Base-by-base conservation (phyloP, 176 grass and related monocot genomes). In the Aechmea fasciata region DNA sequence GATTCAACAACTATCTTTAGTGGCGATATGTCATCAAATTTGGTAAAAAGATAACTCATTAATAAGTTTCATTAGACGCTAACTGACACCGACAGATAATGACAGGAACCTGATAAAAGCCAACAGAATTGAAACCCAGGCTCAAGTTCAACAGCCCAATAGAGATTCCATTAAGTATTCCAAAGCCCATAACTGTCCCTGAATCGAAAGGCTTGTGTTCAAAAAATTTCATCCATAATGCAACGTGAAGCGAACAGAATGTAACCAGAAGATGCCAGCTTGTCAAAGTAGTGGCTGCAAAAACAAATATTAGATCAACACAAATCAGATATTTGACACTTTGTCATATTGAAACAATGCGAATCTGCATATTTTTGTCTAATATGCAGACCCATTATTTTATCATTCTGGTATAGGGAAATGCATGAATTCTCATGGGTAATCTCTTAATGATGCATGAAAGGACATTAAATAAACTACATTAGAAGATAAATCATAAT, bases 241-340 rank as follows among this genome's bases (percentile, higher is more conserved):
- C 75, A 65, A 62, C 65, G 12, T 77, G 75, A 77, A 77, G 75
- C n/a, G 75, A 77, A 61, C 75, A 77, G 33, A 77, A 77, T 3
- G 75, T 77, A 23, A 77, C 75, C 65, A 77, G 41, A 8, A 77
- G 75, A 77, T 77, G 75, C 75, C 75, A 77, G 41, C 75, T 77
- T 61, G 75, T 77, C 75, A 77, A 69, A 49, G 75, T 77, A 12
- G 75, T 77, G 41, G 75, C 75, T 77, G 75, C 41, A 48, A 69
- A 69, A 49, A 2, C 7, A 61, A 18, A 15, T 61, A 18, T 22
- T 61, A 61, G 55, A 61, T 61, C 10, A 61, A 61, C 55, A 3
- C 48, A n/a, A 47, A 13, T 59, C 48, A 48, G 15, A n/a, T 41
- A 71, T 71, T 19, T 10, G 19, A n/a, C 33, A 28, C 33, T 14